Evolutionary conservation across 2,329 filamentous ascomycete species (phyloP).

Genomic region (Hyphodiscus sp.): DNA sequence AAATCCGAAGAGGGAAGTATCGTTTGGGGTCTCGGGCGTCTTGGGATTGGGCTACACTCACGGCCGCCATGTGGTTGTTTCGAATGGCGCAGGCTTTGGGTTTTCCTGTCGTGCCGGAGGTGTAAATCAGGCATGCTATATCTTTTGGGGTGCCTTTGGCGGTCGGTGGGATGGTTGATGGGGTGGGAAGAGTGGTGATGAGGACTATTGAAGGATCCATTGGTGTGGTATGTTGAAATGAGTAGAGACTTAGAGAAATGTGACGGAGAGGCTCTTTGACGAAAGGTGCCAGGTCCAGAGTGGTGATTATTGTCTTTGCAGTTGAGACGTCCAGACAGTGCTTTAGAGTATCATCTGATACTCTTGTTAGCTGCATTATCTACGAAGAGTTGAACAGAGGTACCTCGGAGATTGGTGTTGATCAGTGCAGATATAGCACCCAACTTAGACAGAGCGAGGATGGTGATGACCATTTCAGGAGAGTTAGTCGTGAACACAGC

Average conservation of each 20-base stretch:
- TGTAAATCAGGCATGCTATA: constrained; percentile 37
- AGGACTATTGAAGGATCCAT: constrained; percentile 4
- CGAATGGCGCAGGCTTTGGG: constrained; percentile 39
- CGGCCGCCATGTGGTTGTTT: constrained; percentile 33
- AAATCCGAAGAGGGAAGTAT: constrained; percentile 39
- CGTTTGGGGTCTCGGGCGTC: constrained; percentile 34
- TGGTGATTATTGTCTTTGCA: constrained; percentile 36
- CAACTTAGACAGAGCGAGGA: constrained; percentile 39
- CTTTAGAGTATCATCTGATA: constrained; percentile 36
- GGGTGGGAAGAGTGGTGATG: constrained; percentile 12
- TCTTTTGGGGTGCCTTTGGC: constrained; percentile 32
- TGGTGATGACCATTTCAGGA: constrained; percentile 40
- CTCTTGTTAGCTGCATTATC: constrained; percentile 1
- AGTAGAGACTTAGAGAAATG: constrained; percentile 32
- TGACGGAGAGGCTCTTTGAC: constrained; percentile 29
- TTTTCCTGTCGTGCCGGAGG: constrained; percentile 41
- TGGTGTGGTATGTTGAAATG: constrained; percentile 28
- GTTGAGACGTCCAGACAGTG: constrained; percentile 38
- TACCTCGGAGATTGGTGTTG: constrained; percentile 41
- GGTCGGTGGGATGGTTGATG: constrained; percentile 14
- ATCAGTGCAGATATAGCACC: constrained; percentile 39
- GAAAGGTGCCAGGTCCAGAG: constrained; percentile 35
- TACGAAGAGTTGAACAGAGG: constrained; percentile 1
- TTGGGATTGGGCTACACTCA: constrained; percentile 31
- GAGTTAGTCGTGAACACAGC: constrained; percentile 43